phyloP scores from a whole-genome alignment of 1,284 basidiomycete genomes.

The Cryptococcus maquisensis region DNA sequence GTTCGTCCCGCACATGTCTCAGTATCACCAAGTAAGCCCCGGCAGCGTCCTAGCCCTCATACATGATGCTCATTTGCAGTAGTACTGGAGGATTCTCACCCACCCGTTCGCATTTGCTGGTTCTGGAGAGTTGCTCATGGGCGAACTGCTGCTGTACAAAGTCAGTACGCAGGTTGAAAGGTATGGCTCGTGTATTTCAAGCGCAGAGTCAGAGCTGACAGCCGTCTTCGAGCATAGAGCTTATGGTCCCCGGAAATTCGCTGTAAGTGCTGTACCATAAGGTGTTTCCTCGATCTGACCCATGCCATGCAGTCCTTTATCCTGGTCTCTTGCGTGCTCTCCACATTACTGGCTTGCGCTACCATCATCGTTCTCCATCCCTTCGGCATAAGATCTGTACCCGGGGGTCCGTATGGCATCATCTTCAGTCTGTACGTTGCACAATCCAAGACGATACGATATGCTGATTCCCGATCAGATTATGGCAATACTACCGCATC shows the following conservation, averaged over 20 bases:
- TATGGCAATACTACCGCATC: conserved; percentile 74
- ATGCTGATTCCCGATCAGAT: conserved; percentile 44
- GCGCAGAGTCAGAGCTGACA: conserved; percentile 2
- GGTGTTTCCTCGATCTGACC: not conserved
- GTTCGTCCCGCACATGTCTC: conserved; percentile 46
- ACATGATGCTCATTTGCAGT: conserved; percentile 6
- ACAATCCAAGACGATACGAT: not conserved
- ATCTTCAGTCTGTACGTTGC: conserved; percentile 48
- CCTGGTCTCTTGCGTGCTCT: conserved; percentile 60
- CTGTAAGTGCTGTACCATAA: conserved; percentile 56
- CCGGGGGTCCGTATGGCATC: conserved; percentile 68
- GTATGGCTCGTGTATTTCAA: not conserved
- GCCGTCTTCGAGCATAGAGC: conserved; percentile 51
- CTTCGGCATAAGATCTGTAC: conserved; percentile 65
- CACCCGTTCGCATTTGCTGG: conserved; percentile 77
- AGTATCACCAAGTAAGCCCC: conserved; percentile 47
- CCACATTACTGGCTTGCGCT: conserved; percentile 64
- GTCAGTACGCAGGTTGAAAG: conserved; percentile 71
- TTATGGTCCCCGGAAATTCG: conserved; percentile 82
- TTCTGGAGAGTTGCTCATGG: conserved; percentile 77
- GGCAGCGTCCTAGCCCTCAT: not conserved
- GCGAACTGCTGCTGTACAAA: conserved; percentile 69
- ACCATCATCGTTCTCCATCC: conserved; percentile 61
- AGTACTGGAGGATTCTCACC: conserved; percentile 79
- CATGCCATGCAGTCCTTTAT: conserved; percentile 63